A percentile compares a stretch with the other conserved stretches of the same genome.
phyloP scores from a whole-genome alignment of 2,329 filamentous ascomycete genomes.

The Cladophialophora chaetospira region DNA sequence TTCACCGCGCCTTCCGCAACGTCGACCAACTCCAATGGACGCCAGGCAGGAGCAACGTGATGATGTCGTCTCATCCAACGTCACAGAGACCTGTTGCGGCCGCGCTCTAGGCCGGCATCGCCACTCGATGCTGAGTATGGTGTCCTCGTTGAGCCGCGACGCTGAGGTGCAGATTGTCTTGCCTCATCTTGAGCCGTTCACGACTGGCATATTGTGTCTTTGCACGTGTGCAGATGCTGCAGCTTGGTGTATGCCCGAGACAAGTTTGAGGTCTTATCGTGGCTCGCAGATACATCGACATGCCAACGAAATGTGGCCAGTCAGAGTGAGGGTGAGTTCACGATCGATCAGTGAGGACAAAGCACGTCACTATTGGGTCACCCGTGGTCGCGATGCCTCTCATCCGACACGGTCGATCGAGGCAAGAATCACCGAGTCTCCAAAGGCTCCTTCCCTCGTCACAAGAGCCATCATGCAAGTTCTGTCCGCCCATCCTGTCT shows the following conservation, averaged over 20 bases:
- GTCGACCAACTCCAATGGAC: conserved; percentile 17
- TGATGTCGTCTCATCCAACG: conserved; percentile 18
- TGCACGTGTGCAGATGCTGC: background rate
- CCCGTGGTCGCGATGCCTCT: background rate
- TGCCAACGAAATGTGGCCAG: background rate
- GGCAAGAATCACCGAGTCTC: background rate
- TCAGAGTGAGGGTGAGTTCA: background rate
- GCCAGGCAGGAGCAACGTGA: conserved; percentile 4
- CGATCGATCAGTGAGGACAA: background rate
- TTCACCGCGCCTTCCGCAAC: conserved; percentile 6
- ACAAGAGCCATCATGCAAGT: background rate
- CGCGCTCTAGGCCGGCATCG: background rate
- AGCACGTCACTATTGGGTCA: conserved; percentile 11
- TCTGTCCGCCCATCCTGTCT: background rate
- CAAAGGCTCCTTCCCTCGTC: too few species aligned
- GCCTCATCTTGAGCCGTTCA: background rate
- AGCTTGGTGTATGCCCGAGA: background rate
- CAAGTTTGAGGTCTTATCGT: background rate
- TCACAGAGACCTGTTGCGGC: background rate
- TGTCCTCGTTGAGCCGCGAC: background rate
- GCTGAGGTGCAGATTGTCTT: conserved; percentile 1
- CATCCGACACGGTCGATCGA: background rate
- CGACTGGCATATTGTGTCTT: background rate
- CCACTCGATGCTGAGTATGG: background rate
- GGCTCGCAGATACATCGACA: background rate